A percentile compares a stretch with the other conserved stretches of the same genome.
These are phyloP conservation scores for Eimeria zaria DNA, from an alignment of 169 alveolate species.

Conservation along the genomic window DNA sequence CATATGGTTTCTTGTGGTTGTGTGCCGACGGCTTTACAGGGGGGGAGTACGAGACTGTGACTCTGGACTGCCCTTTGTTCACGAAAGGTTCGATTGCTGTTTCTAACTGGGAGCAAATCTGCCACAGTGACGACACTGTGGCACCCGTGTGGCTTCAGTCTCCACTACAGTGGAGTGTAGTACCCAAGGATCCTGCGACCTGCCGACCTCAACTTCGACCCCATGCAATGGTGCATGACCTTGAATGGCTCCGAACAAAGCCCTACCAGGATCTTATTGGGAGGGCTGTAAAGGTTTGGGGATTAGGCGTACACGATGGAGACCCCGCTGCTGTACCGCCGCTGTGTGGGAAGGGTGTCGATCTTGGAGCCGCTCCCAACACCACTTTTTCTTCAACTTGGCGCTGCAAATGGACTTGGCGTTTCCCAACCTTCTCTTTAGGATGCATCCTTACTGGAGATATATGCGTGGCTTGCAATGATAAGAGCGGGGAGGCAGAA, in stretches of 20 bases:
- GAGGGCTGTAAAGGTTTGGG: conserved; percentile 24
- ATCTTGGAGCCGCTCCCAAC: background rate
- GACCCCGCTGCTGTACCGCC: background rate
- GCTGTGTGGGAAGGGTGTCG: background rate
- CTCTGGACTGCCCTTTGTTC: conserved; percentile 85
- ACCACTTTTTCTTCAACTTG: background rate
- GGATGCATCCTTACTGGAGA: conserved; percentile 34
- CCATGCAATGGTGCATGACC: background rate
- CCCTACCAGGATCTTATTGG: conserved; percentile 15
- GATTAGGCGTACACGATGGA: background rate
- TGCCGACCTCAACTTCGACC: background rate
- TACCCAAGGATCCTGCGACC: conserved; percentile 3
- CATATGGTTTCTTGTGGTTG: background rate
- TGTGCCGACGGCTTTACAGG: conserved; percentile 86
- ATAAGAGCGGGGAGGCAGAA: background rate
- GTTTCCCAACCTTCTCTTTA: background rate
- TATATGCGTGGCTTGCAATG: conserved; percentile 21
- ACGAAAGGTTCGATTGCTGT: conserved; percentile 10
- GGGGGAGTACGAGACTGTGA: conserved; percentile 99
- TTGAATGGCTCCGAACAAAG: background rate
- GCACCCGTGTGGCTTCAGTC: conserved; percentile 69
- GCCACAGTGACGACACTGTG: conserved; percentile 63
- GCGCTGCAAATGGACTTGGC: background rate
- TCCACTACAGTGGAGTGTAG: conserved; percentile 33
- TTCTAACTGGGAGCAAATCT: conserved; percentile 19